Evolutionary conservation across 768 basidiomycete species (phyloP), one percentile per base, ranked within the genome.

Genomic region (Mycena metata): DNA sequence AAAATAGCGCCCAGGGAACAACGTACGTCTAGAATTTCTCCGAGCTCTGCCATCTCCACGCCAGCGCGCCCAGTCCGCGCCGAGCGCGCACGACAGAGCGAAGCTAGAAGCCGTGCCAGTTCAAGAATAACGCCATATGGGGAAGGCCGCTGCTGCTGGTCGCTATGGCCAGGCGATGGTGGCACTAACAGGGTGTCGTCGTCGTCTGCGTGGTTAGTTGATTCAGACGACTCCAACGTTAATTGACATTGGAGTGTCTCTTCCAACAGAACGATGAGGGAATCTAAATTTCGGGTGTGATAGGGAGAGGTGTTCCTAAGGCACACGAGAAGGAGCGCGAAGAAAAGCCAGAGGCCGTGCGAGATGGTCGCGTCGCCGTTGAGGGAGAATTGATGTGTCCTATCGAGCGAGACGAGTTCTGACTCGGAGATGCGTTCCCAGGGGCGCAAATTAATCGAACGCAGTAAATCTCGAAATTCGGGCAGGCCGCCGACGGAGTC

Each of bases 331-430:
- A 85, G 30, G 30, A 30, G 72, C 42, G 79, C 72, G 69, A 83
- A 81, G 55, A 83, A 73, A 12, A 84, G 64, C 89, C 89, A 89
- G 6, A 90, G 78, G 39, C 78, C 77, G 68, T 83, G 81, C 0
- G 88, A 87, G 47, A 88, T 72, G 69, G 78, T 83, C 3, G 87
- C 88, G 70, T 90, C 89, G 17, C 79, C 79, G 70, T 89, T 83
- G 59, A 88, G 70, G 60, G 74, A 78, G 49, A 89, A 75, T 66
- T 56, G 55, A 21, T 62, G 73, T 21, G 36, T 62, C 30, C 45
- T 69, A 7, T 71, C 64, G 39, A 61, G 65, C 56, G 69, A 65
- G 39, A 75, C 58, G 36, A 76, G 66, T 49, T 71, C 63, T 16
- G 78, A 75, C 45, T 73, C 73, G 21, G 74, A 68, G 58, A 77